Evolutionary conservation across 192 early-diverging fungal species (phyloP).

Genomic region (Chytriomyces sp.): DNA sequence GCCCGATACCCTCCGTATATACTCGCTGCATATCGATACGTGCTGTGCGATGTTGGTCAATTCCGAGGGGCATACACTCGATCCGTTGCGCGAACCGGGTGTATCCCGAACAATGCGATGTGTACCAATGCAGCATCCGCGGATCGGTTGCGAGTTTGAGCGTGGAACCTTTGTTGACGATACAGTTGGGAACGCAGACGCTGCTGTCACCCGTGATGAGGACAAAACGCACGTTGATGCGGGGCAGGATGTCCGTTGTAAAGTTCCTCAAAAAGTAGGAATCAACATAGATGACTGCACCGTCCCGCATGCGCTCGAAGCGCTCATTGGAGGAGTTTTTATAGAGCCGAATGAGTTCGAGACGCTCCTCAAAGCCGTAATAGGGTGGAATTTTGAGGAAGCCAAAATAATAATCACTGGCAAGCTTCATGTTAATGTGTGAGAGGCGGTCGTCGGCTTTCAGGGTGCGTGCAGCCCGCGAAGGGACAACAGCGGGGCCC

Average conservation of each 20-base stretch:
- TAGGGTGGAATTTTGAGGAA: too few species aligned
- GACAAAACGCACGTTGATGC: background rate
- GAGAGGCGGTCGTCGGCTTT: too few species aligned
- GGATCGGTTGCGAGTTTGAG: background rate
- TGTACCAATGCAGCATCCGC: background rate
- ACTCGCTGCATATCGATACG: background rate
- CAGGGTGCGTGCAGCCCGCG: too few species aligned
- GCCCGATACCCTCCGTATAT: background rate
- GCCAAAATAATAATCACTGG: too few species aligned
- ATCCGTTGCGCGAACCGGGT: background rate
- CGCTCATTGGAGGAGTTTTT: too few species aligned
- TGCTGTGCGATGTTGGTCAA: background rate
- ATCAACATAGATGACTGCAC: background rate
- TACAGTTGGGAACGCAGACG: background rate
- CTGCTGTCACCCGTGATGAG: constrained; percentile 1
- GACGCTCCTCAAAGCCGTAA: too few species aligned
- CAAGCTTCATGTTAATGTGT: too few species aligned
- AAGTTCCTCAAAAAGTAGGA: background rate
- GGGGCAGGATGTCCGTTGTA: background rate
- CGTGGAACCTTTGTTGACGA: background rate
- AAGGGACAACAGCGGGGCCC: too few species aligned
- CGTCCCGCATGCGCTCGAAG: background rate
- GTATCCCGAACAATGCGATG: background rate
- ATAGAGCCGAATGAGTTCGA: too few species aligned
- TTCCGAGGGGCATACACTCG: background rate